Evolutionary conservation across 192 early-diverging fungal species (phyloP), one percentile per base, ranked within the genome.

Genomic region (Entomortierella parvispora): DNA sequence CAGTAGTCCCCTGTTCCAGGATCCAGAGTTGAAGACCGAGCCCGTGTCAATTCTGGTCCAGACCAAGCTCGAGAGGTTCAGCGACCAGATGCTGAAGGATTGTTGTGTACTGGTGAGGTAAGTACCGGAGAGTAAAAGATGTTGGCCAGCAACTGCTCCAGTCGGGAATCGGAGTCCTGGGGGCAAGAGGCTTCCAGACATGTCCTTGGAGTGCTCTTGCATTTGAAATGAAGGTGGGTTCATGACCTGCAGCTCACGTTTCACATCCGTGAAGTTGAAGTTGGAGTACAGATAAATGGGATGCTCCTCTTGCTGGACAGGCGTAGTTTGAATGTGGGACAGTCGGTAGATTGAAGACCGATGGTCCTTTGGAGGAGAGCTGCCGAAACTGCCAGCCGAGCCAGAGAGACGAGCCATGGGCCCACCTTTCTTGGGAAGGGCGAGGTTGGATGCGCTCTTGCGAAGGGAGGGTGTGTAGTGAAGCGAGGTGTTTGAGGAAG

Each of bases 201-300:
- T 89, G 46, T 82, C 83, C 10, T 82, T 72, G 1, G 93, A 94
- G n/a, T 87, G 84, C 65, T 94, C 92, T 48, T 87, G 82, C 14
- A 91, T 80, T 43, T 84, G 81, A 64, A 85, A 90, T 26, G 65
- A 66, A n/a, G 90, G 85, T 3, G 91, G 83, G 40, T 71, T 83
- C 22, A 94, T 79, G 22, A 89, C 67, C 80, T 94, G 92, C 18
- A 94, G 81, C 50, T 92, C 90, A 23, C 93, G 88, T 68, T 89
- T 89, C 37, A 94, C 93, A 32, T 90, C 84, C 1, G 89, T 84
- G 63, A 94, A 94, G 76, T 91, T 94, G 83, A 92, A 92, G 80
- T 94, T 94, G 65, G 91, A 92, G 72, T 94, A 94, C 33, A 94
- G 81, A 53, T 90, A 89, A 37, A 90, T 85, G 9, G 86, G 87